Evolutionary conservation across 2,329 filamentous ascomycete genomes (phyloP), one percentile per base, ranked within the genome.

Genomic region (Phyllosticta capitalensis): DNA sequence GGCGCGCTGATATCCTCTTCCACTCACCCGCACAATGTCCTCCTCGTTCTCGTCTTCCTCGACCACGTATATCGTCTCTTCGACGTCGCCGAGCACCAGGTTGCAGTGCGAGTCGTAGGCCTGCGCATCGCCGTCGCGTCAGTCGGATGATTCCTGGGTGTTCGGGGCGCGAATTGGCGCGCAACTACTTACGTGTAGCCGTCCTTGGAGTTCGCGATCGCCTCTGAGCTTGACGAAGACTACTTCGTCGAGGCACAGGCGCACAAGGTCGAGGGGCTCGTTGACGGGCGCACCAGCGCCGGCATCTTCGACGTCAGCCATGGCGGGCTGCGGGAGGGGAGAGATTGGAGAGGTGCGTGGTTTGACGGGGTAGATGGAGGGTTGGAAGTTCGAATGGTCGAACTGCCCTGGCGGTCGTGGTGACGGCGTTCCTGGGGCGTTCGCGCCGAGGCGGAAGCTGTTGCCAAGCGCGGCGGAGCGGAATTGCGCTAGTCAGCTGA

Each of bases 101-200:
- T 99, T 99, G 82, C 95, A 99, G 75, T 99, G 94, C 69, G 90
- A 96, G 72, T 99, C 94, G 73, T 99, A 99, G 59, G 94, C 94
- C 94, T 99, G 61, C 26, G 49, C 19, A 19, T 17, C 20, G n/a
- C 20, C 9, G 12, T 26, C 24, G 24, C 24, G 22, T 52, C 50
- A 52, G 50, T 19, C 9, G 5, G 20, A 45, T 22, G 3, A 30
- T n/a, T 17, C 24, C 17, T 24, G 7, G 5, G 5, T n/a, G n/a
- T 33, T 64, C 4, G 3, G 24, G 7, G 24, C 24, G 7, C 10
- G 12, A 10, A 19, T 6, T 17, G 21, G 33, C 33, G 24, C 19
- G 53, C 24, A 26, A 26, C 24, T 4, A 68, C 72, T 58, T 77
- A 97, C 94, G 76, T 99, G 94, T 70, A 99, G 82, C 70, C 92